Evolutionary conservation across 345 rosid species (phyloP), one percentile per base, ranked within the genome.

Genomic region (Linum trigynum): DNA sequence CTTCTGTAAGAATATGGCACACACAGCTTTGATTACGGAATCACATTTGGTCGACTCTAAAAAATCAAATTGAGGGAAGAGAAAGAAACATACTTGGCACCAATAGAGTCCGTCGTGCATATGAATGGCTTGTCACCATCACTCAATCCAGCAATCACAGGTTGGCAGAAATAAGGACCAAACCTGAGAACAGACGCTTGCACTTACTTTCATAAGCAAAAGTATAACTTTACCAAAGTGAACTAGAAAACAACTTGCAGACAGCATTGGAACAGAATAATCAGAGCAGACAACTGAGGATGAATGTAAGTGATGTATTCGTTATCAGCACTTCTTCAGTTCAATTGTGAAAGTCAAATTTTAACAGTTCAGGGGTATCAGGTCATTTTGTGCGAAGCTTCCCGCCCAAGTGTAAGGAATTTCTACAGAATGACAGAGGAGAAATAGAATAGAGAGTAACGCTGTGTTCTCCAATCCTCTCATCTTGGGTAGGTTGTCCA

Each of bases 41-140:
- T 38, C 38, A 17, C 40, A 32, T 15, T 10, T 4, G 14, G 8
- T 15, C 37, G 36, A 42, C 42, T 48, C n/a, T 12, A 32, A 38
- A 59, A 43, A 14, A 43, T 8, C 12, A 45, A 12, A 55, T 66
- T 55, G 11, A 61, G 39, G 45, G 67, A 75, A 66, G 62, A 38
- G 64, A 64, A 53, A 73, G 39, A 55, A 76, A 76, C 91, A 62
- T 83, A 94, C 99, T 90, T 90, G 62, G 96, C 99, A 70, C 97
- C 97, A 76, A 90, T 90, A 0, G 92, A 88, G 74, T 94, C 99
- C 99, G 88, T 89, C 10, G 99, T 94, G 77, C 99, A 94, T 64
- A 94, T 90, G 72, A 94, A 94, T 42, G 99, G 99, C 77, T 88
- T 88, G 77, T 88, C 86, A 66, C 88, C 97, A 53, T 84, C 97